These are phyloP conservation scores for Aphanomyces stellatus DNA, from an alignment of 352 stramenopile genomes.

Conservation along the genomic window DNA sequence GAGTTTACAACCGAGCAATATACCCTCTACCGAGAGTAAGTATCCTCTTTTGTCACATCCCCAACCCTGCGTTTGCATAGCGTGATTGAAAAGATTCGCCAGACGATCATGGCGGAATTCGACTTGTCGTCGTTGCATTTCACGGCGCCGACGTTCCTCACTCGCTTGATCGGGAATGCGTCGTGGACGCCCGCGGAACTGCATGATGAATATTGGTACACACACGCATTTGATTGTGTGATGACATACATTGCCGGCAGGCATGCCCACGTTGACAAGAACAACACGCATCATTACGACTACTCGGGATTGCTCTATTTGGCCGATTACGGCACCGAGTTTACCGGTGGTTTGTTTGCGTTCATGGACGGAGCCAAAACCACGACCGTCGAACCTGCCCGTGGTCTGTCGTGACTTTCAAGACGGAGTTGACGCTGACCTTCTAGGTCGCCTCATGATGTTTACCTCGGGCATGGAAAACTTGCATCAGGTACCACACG, in stretches of 20 bases:
- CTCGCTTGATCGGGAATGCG: slow-evolving; percentile 75
- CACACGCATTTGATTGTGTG: not conserved
- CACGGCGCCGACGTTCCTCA: slow-evolving; percentile 91
- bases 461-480: slow-evolving; percentile 89
- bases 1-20: slow-evolving; percentile 80
- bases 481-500: slow-evolving; percentile 55
- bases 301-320: slow-evolving; percentile 89
- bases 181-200: slow-evolving; percentile 68
- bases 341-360: slow-evolving; percentile 82
- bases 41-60: not conserved
- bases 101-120: slow-evolving; percentile 75
- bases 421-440: not conserved
- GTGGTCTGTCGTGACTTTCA: slow-evolving; percentile 23
- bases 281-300: slow-evolving; percentile 91
- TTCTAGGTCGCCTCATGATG: slow-evolving; percentile 63
- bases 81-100: slow-evolving; percentile 72
- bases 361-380: slow-evolving; percentile 78
- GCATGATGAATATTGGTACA: slow-evolving; percentile 89
- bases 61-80: slow-evolving; percentile 11
- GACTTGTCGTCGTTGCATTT: slow-evolving; percentile 75
- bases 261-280: slow-evolving; percentile 87
- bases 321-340: slow-evolving; percentile 70
- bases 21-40: slow-evolving; percentile 60
- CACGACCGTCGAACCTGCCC: slow-evolving; percentile 60
- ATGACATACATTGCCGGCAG: slow-evolving; percentile 22